Base-by-base conservation (phyloP, 75 land plant species). In the Gnetum montanum region DNA sequence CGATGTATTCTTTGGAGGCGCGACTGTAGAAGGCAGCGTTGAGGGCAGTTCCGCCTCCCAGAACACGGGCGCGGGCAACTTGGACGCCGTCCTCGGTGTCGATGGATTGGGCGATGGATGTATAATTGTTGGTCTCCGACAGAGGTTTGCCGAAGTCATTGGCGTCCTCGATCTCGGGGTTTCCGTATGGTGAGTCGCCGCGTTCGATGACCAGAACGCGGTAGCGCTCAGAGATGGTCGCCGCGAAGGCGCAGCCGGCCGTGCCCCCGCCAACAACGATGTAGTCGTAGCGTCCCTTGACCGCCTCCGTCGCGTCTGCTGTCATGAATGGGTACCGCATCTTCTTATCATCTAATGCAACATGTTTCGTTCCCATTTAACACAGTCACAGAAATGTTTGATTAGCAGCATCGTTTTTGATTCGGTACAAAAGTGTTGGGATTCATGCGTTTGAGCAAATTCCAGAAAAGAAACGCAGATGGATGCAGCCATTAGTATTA, bases 21-120 rank as follows among this genome's bases (percentile, higher is more conserved):
- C 79, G 67, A 6, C 78, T 68, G 72, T 81, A 89, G 61, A 89
- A 89, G 4, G 85, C 95, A 1, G 89, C 85, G 40, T 89, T 84
- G 37, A 89, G 46, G 69, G 80, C 76, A 33, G 61, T 75, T 5
- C 88, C 84, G 0, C 95, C 95, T 25, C 95, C 95, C 6, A 89
- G 65, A n/a, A 89, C 95, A 1, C 95, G 69, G 0, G 85, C 86
- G 4, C 95, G 74, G 4, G 76, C 49, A 52, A 70, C 78, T 11
- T 66, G 65, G 19, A 88, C 85, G 6, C 88, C 94, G 15, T 44
- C 46, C 46, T 44, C 46, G 1, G 19, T n/a, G 15, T 18, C 20
- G 22, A 70, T 64, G 10, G 43, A 11, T 40, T 70, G 73, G 8
- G 69, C 46, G 23, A 36, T 43, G 20, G 41, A 23, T 18, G 46